Base-by-base conservation (phyloP, 129 eudicot genomes). In the Artemisia annua region DNA sequence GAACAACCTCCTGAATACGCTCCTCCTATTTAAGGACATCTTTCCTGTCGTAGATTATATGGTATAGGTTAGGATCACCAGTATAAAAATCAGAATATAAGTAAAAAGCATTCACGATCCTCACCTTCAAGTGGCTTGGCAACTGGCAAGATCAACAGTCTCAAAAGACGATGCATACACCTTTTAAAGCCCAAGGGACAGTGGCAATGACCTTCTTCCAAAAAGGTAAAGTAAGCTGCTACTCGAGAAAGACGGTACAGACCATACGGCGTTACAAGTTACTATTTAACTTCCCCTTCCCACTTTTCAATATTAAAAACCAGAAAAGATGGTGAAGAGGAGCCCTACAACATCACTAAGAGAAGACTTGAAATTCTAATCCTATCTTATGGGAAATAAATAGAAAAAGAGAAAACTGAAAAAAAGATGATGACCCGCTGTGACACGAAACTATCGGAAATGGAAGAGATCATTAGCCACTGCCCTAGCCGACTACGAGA, bases 81-180 rank as follows among this genome's bases (percentile, higher is more conserved):
- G 73, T 5, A 3, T 32, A 14, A 5, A n/a, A 46, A 24, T 14
- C 11, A 70, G 28, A 3, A 22, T 17, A 16, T 11, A 22, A 13
- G 28, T 53, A 12, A 16, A 62, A 16, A 18, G 4, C 11, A 64
- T 62, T 11, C 39, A 44, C 61, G 60, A 51, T 13, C 7, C 74
- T 82, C 57, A 87, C 97, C 97, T 82, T 73, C 76, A 73, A 68
- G 81, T 77, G 82, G 83, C 85, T 80, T 69, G 84, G 69, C n/a
- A n/a, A n/a, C n/a, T n/a, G n/a, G n/a, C 59, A 43, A 19, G 86
- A 73, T 82, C 87, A 78, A 66, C 50, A 39, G 28, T 79, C 78
- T 65, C 57, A 67, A 53, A 60, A 9, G 72, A 72, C 32, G 57
- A 71, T 15, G 48, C 12, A 11, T 56, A 12, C 48, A 46, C 70